These are phyloP conservation scores for Wickerhamiella shivajii DNA, from an alignment of 805 yeast species.

Conservation along the genomic window DNA sequence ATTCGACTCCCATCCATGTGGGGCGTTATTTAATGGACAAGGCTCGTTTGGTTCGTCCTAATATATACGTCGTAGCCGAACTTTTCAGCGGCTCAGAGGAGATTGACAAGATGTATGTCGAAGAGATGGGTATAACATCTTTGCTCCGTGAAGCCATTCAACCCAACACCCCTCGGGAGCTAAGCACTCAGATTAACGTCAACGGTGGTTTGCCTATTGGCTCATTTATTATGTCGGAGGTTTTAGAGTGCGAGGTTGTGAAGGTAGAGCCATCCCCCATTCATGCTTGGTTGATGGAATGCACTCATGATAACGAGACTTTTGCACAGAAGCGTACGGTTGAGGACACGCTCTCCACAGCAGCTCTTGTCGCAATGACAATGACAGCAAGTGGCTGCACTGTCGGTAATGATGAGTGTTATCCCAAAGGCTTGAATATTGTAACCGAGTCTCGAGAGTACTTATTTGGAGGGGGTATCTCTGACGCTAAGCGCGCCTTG, in stretches of 20 bases:
- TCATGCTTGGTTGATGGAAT: constrained; percentile 93
- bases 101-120: constrained; percentile 80
- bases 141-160: constrained; percentile 95
- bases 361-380: constrained; percentile 86
- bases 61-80: constrained; percentile 87
- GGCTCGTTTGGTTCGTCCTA: constrained; percentile 74
- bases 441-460: constrained; percentile 64
- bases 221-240: constrained; percentile 65
- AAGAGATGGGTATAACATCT: constrained; percentile 76
- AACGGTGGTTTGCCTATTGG: constrained; percentile 97
- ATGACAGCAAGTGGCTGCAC: constrained; percentile 90
- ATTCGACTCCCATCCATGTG: constrained; percentile 90
- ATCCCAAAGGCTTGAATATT: constrained; percentile 65
- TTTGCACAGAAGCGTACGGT: constrained; percentile 82
- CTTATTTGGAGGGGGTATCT: constrained; percentile 47
- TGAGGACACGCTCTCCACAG: constrained; percentile 88
- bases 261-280: constrained; percentile 57
- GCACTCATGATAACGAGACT: constrained; percentile 90
- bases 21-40: constrained; percentile 79
- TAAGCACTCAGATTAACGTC: constrained; percentile 71
- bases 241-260: constrained; percentile 29
- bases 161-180: constrained; percentile 76
- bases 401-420: constrained; percentile 86
- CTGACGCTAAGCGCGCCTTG: constrained; percentile 41
- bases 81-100: constrained; percentile 85